A percentile compares a stretch with the other conserved stretches of the same genome.
These are phyloP conservation scores for Anthracocystis panici-leucophaei DNA, from an alignment of 1,284 basidiomycete species.

Conservation along the genomic window DNA sequence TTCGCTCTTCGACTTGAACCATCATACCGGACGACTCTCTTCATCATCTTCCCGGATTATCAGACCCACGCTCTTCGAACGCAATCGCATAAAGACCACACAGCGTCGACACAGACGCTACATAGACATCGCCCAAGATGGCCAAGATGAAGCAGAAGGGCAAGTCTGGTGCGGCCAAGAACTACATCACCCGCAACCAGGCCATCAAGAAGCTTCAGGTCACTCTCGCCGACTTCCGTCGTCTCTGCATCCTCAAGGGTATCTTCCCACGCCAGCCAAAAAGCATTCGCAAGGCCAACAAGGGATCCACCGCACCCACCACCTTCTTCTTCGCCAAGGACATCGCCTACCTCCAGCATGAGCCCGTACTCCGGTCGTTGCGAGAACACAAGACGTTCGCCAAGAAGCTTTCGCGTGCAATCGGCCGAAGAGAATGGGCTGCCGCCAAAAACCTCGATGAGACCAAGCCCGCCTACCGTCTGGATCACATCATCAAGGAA, in stretches of 20 bases:
- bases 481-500: slow-evolving; percentile 97
- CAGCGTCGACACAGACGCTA: slow-evolving; percentile 15
- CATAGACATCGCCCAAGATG: slow-evolving; percentile 73
- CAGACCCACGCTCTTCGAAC: not conserved
- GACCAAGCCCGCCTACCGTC: slow-evolving; percentile 76
- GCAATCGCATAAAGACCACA: too few species aligned
- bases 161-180: slow-evolving; percentile 78
- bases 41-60: not conserved
- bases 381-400: slow-evolving; percentile 98
- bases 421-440: slow-evolving; percentile 94
- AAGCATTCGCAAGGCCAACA: slow-evolving; percentile 93
- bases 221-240: slow-evolving; percentile 94
- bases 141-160: slow-evolving; percentile 89
- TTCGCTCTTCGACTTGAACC: slow-evolving; percentile 9
- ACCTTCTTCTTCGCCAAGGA: slow-evolving; percentile 99
- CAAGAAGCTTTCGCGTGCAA: slow-evolving; percentile 92
- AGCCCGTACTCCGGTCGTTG: slow-evolving; percentile 93
- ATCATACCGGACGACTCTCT: not conserved
- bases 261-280: slow-evolving; percentile 97
- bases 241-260: slow-evolving; percentile 97
- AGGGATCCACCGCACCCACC: slow-evolving; percentile 94
- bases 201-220: slow-evolving; percentile 80
- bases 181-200: slow-evolving; percentile 81
- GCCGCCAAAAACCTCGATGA: slow-evolving; percentile 94
- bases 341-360: slow-evolving; percentile 95